phyloP scores from a whole-genome alignment of 257 asterid genomes.

The Nemophila menziesii region DNA sequence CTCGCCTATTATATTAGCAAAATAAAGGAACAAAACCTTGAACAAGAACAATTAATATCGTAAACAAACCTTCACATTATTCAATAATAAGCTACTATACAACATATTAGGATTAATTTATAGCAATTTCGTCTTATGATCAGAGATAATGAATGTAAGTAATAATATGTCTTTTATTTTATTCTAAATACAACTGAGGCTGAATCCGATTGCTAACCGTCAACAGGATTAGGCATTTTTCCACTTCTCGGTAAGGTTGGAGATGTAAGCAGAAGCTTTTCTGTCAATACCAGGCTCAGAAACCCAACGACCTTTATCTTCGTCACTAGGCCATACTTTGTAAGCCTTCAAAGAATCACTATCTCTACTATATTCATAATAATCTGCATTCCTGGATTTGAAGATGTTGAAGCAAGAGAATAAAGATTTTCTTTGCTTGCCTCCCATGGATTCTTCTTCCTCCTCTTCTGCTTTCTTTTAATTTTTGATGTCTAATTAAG shows the following conservation, averaged over 20 bases:
- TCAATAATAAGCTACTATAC: no score
- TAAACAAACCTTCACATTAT: no score
- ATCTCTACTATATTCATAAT: conserved; percentile 11
- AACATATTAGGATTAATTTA: no score
- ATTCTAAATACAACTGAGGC: no score
- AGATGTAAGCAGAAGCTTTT: conserved; percentile 48
- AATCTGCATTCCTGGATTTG: conserved; percentile 18
- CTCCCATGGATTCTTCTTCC: conserved; percentile 28
- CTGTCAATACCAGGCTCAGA: conserved; percentile 72
- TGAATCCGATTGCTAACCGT: no score
- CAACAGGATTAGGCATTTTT: conserved; percentile 24
- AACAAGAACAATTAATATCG: no score
- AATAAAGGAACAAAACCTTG: no score
- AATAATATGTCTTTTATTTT: no score
- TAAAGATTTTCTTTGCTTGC: conserved; percentile 35
- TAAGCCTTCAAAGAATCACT: conserved; percentile 56
- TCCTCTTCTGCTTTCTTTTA: conserved; percentile 6
- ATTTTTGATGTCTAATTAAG: conserved; percentile 9
- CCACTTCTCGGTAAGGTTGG: conserved; percentile 41
- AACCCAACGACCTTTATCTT: conserved; percentile 70
- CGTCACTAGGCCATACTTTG: conserved; percentile 71
- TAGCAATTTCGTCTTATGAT: no score
- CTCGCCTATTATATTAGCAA: no score
- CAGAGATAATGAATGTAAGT: no score
- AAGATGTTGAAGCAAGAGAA: conserved; percentile 43